Evolutionary conservation across 2,329 filamentous ascomycete genomes (phyloP).

Genomic region (Thermochaetoides dissita): DNA sequence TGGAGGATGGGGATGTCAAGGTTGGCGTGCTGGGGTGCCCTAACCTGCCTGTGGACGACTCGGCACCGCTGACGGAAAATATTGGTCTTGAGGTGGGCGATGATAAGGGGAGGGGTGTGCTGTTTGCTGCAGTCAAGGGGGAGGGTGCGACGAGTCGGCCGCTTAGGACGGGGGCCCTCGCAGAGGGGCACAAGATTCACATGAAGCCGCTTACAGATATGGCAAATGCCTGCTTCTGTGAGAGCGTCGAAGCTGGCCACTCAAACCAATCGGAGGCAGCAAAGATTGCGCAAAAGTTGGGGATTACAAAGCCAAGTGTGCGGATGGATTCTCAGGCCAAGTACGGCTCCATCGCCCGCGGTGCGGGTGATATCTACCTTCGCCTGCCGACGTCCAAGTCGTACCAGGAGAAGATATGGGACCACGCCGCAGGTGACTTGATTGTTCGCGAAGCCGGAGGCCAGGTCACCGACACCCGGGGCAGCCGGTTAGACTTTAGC

Average conservation of each 20-base stretch:
- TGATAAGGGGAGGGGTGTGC: constrained; percentile 63
- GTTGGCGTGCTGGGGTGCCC: constrained; percentile 92
- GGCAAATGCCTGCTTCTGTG: constrained; percentile 77
- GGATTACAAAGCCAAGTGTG: constrained; percentile 79
- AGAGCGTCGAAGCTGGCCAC: constrained; percentile 88
- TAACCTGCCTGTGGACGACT: constrained; percentile 81
- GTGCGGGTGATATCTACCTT: constrained; percentile 88
- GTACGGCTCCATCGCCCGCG: constrained; percentile 87
- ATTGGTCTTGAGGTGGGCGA: constrained; percentile 64
- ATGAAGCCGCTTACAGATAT: constrained; percentile 71
- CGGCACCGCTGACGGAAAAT: constrained; percentile 52
- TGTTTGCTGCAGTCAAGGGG: constrained; percentile 73
- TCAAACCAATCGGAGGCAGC: constrained; percentile 81
- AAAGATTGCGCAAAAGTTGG: constrained; percentile 67
- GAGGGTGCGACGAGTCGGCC: constrained; percentile 70
- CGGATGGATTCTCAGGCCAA: constrained; percentile 98
- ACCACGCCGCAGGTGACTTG: constrained; percentile 88
- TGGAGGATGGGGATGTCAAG: constrained; percentile 87
- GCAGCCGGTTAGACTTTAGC: constrained; percentile 74
- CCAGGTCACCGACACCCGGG: constrained; percentile 75
- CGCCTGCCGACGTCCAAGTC: constrained; percentile 64
- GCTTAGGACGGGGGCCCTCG: constrained; percentile 43
- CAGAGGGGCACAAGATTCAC: constrained; percentile 47
- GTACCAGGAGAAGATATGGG: constrained; percentile 99
- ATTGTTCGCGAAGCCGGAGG: constrained; percentile 92